Base-by-base conservation (phyloP, 164 flowering plant genomes). In the Paratinospora sagittata region DNA sequence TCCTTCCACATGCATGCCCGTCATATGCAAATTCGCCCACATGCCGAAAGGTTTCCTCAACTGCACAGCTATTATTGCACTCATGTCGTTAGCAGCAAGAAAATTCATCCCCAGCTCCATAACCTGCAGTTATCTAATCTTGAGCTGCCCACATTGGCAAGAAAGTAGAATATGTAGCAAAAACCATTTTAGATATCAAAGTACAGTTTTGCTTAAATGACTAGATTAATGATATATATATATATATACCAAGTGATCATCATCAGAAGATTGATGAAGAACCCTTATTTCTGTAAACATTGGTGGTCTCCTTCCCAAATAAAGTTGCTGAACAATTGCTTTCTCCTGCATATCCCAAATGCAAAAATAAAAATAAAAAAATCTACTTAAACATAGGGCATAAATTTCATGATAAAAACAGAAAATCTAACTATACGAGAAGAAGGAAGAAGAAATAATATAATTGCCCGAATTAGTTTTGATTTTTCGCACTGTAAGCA, bases 1-100 rank as follows among this genome's bases (percentile, higher is more conserved):
- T 70, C 98, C 99, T 83, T 96, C 99, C 27, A 96, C 78, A 74
- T 93, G 99, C 97, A 96, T 89, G 77, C 98, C 87, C 12, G 97
- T 87, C 70, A 96, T 27, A 77, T 96, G 94, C 88, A 96, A 49
- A 82, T 87, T 96, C 13, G 98, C 80, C 90, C 84, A 83, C 82
- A 93, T 89, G 74, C 98, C 98, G 78, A 95, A 75, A 75, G 95
- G 85, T 80, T 81, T 93, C 78, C 86, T 85, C 41, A 96, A 83
- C 76, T 93, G 83, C 61, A 88, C 97, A 69, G 89, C 88, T 69
- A 96, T 85, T 74, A 90, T 83, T 43, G 88, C 92, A 82, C 86
- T 85, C 96, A 96, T 93, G 78, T 93, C 99, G 78, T 93, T 92
- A 14, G 92, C 99, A 24, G 96, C 82, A 21, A 86, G 88, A 79